A percentile compares a stretch with the other conserved stretches of the same genome.
phyloP scores from a whole-genome alignment of 2,329 filamentous ascomycete species.

The Fusarium mangiferae region DNA sequence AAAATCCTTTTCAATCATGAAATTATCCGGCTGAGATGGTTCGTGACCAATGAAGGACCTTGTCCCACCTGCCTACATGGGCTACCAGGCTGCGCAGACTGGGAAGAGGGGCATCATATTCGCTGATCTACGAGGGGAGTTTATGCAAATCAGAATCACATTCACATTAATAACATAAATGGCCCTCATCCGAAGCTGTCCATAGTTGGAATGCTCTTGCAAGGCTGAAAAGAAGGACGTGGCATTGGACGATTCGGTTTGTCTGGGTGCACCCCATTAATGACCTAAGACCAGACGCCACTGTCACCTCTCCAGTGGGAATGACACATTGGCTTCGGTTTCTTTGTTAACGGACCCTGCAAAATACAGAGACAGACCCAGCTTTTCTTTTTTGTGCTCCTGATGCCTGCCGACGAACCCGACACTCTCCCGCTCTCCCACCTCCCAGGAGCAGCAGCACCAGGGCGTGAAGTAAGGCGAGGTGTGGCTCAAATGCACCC shows the following conservation, averaged over 20 bases:
- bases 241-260: conserved; percentile 37
- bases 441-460: neutral
- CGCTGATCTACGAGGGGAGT: conserved; percentile 6
- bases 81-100: neutral
- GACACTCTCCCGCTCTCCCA: conserved; percentile 12
- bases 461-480: conserved; percentile 32
- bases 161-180: conserved; percentile 16
- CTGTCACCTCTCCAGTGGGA: conserved; percentile 38
- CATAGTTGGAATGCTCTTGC: conserved; percentile 32
- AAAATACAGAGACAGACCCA: conserved; percentile 20
- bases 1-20: conserved; percentile 23
- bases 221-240: conserved; percentile 40
- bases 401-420: conserved; percentile 33
- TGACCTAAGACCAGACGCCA: conserved; percentile 37
- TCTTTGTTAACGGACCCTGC: conserved; percentile 25
- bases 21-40: conserved; percentile 12
- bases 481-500: conserved; percentile 34
- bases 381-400: conserved; percentile 27
- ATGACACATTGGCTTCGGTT: conserved; percentile 39
- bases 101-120: conserved; percentile 10
- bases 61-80: neutral
- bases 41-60: conserved; percentile 13
- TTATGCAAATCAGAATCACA: conserved; percentile 30
- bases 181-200: conserved; percentile 16
- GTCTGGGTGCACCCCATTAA: conserved; percentile 28